Evolutionary conservation across 2,329 filamentous ascomycete species (phyloP).

Genomic region (Sordariomycetes sp.): DNA sequence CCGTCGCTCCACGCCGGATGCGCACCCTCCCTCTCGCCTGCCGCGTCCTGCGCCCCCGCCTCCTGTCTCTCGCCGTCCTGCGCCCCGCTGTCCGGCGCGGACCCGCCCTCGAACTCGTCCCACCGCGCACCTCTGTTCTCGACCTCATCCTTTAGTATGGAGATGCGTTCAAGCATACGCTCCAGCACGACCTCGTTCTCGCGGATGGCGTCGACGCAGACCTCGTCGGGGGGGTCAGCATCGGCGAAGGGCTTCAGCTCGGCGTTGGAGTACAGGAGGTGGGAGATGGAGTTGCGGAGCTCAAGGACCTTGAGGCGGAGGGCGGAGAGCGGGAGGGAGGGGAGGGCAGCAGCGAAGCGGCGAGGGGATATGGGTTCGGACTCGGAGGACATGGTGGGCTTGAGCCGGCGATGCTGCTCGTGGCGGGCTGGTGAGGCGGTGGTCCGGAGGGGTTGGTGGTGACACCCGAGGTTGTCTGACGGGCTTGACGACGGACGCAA

Average conservation of each 20-base stretch:
- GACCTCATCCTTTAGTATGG: slow-evolving; percentile 54
- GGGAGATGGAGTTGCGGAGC: slow-evolving; percentile 62
- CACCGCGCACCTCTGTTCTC: slow-evolving; percentile 45
- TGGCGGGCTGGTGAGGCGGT: background rate
- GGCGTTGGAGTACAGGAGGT: slow-evolving; percentile 64
- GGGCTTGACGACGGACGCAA: background rate
- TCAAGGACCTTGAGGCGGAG: slow-evolving; percentile 69
- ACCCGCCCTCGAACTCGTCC: slow-evolving; percentile 41
- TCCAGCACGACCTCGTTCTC: slow-evolving; percentile 62
- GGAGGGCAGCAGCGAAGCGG: slow-evolving; percentile 57
- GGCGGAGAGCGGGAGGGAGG: slow-evolving; percentile 52
- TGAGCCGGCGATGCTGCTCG: background rate
- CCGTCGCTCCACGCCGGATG: slow-evolving; percentile 49
- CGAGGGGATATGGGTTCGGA: slow-evolving; percentile 48
- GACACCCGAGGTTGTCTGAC: background rate
- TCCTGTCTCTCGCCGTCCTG: slow-evolving; percentile 7
- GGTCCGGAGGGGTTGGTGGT: background rate
- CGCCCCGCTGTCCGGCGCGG: slow-evolving; percentile 17
- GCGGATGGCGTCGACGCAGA: slow-evolving; percentile 62
- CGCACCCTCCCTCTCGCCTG: slow-evolving; percentile 5
- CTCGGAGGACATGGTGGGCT: slow-evolving; percentile 26
- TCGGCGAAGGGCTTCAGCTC: slow-evolving; percentile 61
- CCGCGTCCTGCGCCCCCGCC: slow-evolving; percentile 4
- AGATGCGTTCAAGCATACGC: slow-evolving; percentile 56
- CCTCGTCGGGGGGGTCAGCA: slow-evolving; percentile 40